Evolutionary conservation across 2,329 filamentous ascomycete species (phyloP).

Genomic region (Parasarocladium wereldwijsianum): DNA sequence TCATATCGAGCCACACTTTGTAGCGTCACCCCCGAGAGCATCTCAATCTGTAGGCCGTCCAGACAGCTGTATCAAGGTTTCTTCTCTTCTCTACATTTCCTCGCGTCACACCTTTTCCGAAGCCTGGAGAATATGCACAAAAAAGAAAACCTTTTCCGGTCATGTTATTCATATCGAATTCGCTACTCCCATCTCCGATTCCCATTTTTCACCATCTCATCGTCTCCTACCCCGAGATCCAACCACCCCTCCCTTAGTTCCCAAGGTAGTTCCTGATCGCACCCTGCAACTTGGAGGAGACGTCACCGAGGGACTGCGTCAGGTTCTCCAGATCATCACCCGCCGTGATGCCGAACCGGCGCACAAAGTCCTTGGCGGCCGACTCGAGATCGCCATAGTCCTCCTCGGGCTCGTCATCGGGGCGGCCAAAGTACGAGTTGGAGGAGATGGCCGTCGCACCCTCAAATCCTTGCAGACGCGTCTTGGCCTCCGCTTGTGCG

Average conservation of each 20-base stretch:
- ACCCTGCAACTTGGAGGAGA: slow-evolving; percentile 70
- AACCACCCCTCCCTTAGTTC: slow-evolving; percentile 23
- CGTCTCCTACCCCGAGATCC: slow-evolving; percentile 5
- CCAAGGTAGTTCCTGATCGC: slow-evolving; percentile 50
- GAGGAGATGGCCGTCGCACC: slow-evolving; percentile 85
- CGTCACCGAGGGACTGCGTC: slow-evolving; percentile 69
- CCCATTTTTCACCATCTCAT: neutral
- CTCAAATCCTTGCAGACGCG: slow-evolving; percentile 79
- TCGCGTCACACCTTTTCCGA: too few relatives aligned
- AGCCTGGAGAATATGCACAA: too few relatives aligned
- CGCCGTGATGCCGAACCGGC: slow-evolving; percentile 88
- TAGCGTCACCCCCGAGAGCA: too few relatives aligned
- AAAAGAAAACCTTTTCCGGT: too few relatives aligned
- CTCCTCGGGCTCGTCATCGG: slow-evolving; percentile 65
- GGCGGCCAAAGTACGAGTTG: slow-evolving; percentile 92
- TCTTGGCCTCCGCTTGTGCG: slow-evolving; percentile 73
- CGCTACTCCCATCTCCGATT: neutral
- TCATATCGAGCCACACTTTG: too few relatives aligned
- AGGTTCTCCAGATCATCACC: slow-evolving; percentile 93
- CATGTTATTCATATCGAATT: too few relatives aligned
- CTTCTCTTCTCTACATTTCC: too few relatives aligned
- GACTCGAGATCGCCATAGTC: slow-evolving; percentile 84
- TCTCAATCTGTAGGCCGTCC: too few relatives aligned
- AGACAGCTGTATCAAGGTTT: too few relatives aligned
- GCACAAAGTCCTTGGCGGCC: slow-evolving; percentile 92